A percentile compares a stretch with the other conserved stretches of the same genome.
These are phyloP conservation scores for Skeletonema potamos DNA, from an alignment of 108 stramenopile genomes.

Conservation along the genomic window DNA sequence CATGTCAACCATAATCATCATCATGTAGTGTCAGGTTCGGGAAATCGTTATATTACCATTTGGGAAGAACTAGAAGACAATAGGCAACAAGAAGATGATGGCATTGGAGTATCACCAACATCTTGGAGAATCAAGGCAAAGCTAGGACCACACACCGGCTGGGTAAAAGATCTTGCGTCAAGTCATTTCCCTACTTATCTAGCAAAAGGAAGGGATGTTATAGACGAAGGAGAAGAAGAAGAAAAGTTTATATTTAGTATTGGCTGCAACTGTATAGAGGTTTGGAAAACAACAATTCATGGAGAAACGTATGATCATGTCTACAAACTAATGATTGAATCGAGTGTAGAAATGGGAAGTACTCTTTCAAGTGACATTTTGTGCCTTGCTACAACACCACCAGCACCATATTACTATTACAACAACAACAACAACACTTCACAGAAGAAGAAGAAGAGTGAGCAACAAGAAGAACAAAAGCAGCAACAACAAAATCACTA, in stretches of 20 bases:
- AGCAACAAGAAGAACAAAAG: neutral
- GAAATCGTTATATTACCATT: constrained; percentile 46
- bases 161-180: constrained; percentile 50
- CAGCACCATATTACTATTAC: no score
- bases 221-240: neutral
- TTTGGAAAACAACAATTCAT: constrained; percentile 14
- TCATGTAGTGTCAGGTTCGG: constrained; percentile 41
- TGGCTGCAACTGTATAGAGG: constrained; percentile 62
- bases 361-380: constrained; percentile 58
- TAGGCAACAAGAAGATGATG: neutral
- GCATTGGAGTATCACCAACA: constrained; percentile 5
- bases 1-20: neutral
- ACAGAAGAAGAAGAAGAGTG: neutral
- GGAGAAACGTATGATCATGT: constrained; percentile 22
- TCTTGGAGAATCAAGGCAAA: constrained; percentile 1
- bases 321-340: constrained; percentile 46
- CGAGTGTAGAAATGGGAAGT: constrained; percentile 35
- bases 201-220: neutral
- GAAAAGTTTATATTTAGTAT: constrained; percentile 40
- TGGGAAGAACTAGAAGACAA: constrained; percentile 22
- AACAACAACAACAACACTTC: neutral
- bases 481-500: neutral
- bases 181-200: neutral
- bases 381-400: constrained; percentile 39
- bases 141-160: constrained; percentile 60